These are phyloP conservation scores for Xylariaceae sp. DNA, from an alignment of 2,329 filamentous ascomycete species.

Conservation along the genomic window DNA sequence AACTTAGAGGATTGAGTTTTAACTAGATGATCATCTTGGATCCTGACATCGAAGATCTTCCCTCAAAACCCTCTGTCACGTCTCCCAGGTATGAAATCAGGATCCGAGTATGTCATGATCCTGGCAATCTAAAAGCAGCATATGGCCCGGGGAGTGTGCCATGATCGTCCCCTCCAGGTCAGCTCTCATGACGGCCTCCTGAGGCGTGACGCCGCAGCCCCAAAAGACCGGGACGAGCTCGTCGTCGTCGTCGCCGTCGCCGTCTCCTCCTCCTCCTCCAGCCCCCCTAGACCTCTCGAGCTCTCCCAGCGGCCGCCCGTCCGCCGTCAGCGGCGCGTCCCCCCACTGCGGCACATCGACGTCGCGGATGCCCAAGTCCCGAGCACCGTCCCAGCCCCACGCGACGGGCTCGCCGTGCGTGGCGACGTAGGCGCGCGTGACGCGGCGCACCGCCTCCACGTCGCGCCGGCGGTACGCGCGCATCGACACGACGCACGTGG, in stretches of 20 bases:
- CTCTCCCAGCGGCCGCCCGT: slow-evolving; percentile 30
- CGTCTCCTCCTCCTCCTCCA: no score
- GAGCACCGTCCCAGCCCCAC: slow-evolving; percentile 54
- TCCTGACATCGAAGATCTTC: no score
- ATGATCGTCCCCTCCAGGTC: slow-evolving; percentile 48
- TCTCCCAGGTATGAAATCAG: no score
- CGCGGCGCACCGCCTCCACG: slow-evolving; percentile 42
- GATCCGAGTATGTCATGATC: slow-evolving; percentile 28
- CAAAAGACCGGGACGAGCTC: slow-evolving; percentile 50
- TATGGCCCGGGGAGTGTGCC: slow-evolving; percentile 54
- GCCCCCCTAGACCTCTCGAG: no score
- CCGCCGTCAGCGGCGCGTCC: slow-evolving; percentile 34
- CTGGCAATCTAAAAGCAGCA: slow-evolving; percentile 49
- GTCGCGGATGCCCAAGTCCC: slow-evolving; percentile 45
- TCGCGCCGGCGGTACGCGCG: slow-evolving; percentile 44
- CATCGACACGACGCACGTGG: slow-evolving; percentile 57
- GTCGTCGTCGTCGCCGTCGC: slow-evolving; percentile 25
- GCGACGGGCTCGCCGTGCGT: slow-evolving; percentile 59
- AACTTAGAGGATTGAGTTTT: no score
- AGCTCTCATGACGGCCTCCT: slow-evolving; percentile 54
- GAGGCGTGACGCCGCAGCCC: slow-evolving; percentile 61
- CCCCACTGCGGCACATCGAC: slow-evolving; percentile 50
- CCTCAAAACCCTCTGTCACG: no score
- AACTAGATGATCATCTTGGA: no score
- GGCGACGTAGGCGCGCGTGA: slow-evolving; percentile 46